Evolutionary conservation across 1,284 basidiomycete genomes (phyloP).

Genomic region (Trichosporon inkin): DNA sequence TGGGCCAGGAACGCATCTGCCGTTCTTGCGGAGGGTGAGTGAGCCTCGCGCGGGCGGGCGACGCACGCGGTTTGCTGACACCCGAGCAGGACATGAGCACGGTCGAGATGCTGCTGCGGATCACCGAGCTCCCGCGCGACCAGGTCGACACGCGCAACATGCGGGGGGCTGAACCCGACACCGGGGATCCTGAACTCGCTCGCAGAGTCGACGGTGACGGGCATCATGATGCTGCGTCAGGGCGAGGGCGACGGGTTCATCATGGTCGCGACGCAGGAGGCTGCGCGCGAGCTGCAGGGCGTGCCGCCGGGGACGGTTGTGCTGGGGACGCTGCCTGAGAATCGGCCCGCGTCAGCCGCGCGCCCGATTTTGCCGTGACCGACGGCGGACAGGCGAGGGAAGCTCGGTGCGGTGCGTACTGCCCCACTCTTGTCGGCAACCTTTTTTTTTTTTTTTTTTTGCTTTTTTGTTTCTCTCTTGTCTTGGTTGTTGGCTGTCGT

Average conservation of each 20-base stretch:
- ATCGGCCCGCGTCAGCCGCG: too few species aligned
- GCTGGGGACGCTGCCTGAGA: slow-evolving; percentile 23
- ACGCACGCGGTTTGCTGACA: too few species aligned
- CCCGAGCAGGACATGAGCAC: slow-evolving; percentile 21
- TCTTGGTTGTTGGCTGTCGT: too few species aligned
- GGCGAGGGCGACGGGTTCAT: slow-evolving; percentile 23
- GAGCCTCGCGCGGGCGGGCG: too few species aligned
- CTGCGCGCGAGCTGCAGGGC: slow-evolving; percentile 33
- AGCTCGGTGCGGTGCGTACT: too few species aligned
- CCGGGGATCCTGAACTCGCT: slow-evolving; percentile 31
- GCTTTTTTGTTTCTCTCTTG: too few species aligned
- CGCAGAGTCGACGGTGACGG: slow-evolving; percentile 28
- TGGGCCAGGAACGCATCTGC: slow-evolving; percentile 19
- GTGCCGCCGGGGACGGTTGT: slow-evolving; percentile 33
- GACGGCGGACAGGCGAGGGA: too few species aligned
- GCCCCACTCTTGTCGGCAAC: too few species aligned
- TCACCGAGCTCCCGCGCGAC: slow-evolving; percentile 17
- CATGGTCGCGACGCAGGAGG: slow-evolving; percentile 30
- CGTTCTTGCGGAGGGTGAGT: slow-evolving; percentile 22
- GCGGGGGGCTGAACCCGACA: slow-evolving; percentile 33
- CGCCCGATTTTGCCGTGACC: too few species aligned
- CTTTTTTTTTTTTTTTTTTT: too few species aligned
- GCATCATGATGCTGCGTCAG: slow-evolving; percentile 32
- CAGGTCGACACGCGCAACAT: slow-evolving; percentile 16
- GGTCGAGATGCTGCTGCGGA: slow-evolving; percentile 19